Evolutionary conservation across 441 rosid genomes (phyloP), one percentile per base, ranked within the genome.

Genomic region (Mallotus japonicus): DNA sequence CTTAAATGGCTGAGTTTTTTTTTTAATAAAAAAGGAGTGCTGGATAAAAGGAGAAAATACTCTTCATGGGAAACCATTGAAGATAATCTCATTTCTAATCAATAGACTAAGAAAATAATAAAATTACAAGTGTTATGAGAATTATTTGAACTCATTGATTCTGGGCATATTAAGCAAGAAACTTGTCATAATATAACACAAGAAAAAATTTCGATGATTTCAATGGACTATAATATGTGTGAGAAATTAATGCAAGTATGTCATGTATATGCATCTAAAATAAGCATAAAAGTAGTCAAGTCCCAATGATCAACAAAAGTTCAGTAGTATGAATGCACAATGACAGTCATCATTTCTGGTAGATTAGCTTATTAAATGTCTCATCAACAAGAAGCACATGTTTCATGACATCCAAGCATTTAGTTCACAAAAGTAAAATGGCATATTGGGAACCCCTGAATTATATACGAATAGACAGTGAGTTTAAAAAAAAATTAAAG

Each of bases 371-470:
- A 40, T 53, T 11, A 46, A 69, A 69, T 15, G 51, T 8, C 72
- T 28, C 20, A 17, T 13, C 1, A 6, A 28, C 28, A 24, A 51
- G 12, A 37, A 62, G 67, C 24, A 40, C 11, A 15, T 15, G 49
- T 63, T 63, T 51, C 37, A 62, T 22, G 16, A 62, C 51, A 71
- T 8, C 51, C 51, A 19, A 32, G 57, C 51, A 62, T 62, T 49
- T 28, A 24, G 15, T 50, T 42, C 46, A 63, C 5, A 28, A 24
- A 24, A 63, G 42, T 37, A 24, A 24, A 24, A 24, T 24, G 28
- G 28, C 28, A 24, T 24, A 24, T 24, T 24, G 28, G 28, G 2
- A 40, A 9, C 98, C 16, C 99, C 99, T 95, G 78, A 60, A 65
- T 77, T 69, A 75, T 32, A 68, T 17, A 70, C 1, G 20, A 46